phyloP scores from a whole-genome alignment of 2,329 filamentous ascomycete species.

The Fonsecaea pugnacius region DNA sequence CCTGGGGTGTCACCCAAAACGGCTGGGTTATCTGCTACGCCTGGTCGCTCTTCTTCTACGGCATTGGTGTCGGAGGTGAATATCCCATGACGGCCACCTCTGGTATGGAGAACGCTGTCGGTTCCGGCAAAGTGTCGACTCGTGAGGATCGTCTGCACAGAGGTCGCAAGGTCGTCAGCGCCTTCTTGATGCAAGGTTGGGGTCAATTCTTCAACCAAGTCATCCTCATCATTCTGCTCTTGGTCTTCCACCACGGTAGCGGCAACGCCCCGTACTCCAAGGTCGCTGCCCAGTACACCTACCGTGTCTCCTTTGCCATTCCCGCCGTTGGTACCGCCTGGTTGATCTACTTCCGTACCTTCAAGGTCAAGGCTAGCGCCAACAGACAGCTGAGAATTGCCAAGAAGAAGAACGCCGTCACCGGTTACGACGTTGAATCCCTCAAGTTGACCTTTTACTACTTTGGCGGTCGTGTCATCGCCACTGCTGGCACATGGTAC shows the following conservation, averaged over 20 bases:
- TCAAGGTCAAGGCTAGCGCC: slow-evolving; percentile 82
- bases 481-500: slow-evolving; percentile 89
- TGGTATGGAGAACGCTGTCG: slow-evolving; percentile 87
- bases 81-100: slow-evolving; percentile 97
- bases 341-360: slow-evolving; percentile 95
- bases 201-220: slow-evolving; percentile 95
- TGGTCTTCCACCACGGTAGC: slow-evolving; percentile 83
- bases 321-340: slow-evolving; percentile 88
- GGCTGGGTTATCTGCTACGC: slow-evolving; percentile 98
- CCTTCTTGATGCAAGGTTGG: slow-evolving; percentile 99
- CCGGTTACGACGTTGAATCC: slow-evolving; percentile 88
- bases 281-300: slow-evolving; percentile 83
- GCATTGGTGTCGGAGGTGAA: slow-evolving; percentile 59
- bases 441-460: slow-evolving; percentile 76
- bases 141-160: slow-evolving; percentile 92
- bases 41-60: slow-evolving; percentile 92
- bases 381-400: slow-evolving; percentile 78
- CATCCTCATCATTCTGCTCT: slow-evolving; percentile 79
- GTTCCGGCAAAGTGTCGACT: slow-evolving; percentile 85
- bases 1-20: slow-evolving; percentile 83
- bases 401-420: slow-evolving; percentile 85
- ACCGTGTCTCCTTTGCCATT: slow-evolving; percentile 88
- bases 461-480: slow-evolving; percentile 84
- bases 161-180: slow-evolving; percentile 91
- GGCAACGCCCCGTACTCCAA: slow-evolving; percentile 77